Conservation (phyloP, 495 filamentous ascomycete species). For the Aspergillus cristatus region DNA sequence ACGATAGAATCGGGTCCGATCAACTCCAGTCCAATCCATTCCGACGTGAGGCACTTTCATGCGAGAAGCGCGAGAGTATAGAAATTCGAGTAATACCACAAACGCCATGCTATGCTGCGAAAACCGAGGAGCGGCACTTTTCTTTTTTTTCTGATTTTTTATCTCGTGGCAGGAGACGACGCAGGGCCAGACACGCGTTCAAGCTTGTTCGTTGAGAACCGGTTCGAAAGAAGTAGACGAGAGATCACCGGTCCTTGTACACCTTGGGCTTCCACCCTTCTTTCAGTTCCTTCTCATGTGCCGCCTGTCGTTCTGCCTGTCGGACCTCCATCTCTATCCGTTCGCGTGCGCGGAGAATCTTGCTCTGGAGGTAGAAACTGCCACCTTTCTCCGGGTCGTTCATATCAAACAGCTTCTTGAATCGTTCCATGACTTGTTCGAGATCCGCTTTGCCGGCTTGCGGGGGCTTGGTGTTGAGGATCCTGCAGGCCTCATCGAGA, state of each 20-base stretch:
- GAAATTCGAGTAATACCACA: slow-evolving; percentile 23
- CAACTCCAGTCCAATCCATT: not conserved
- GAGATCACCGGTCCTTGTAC: slow-evolving; percentile 68
- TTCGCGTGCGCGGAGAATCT: slow-evolving; percentile 82
- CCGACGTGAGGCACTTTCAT: not conserved
- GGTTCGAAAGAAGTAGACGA: not conserved
- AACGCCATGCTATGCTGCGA: slow-evolving; percentile 45
- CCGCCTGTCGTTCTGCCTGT: slow-evolving; percentile 37
- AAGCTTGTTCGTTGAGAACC: too few species aligned
- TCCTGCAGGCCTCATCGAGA: slow-evolving; percentile 94
- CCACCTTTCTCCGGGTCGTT: slow-evolving; percentile 94
- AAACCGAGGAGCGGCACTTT: slow-evolving; percentile 11
- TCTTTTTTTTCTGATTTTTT: too few species aligned
- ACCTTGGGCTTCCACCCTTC: slow-evolving; percentile 92
- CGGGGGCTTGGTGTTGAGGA: slow-evolving; percentile 90
- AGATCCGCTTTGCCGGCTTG: slow-evolving; percentile 64
- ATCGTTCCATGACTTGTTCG: slow-evolving; percentile 71
- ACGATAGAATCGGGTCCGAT: not conserved
- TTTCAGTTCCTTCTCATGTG: slow-evolving; percentile 57
- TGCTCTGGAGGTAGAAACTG: slow-evolving; percentile 97
- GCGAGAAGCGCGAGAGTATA: slow-evolving; percentile 6
- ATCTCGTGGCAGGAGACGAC: too few species aligned
- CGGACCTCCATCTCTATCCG: slow-evolving; percentile 75
- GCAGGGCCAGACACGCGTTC: too few species aligned
- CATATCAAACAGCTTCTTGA: slow-evolving; percentile 88